Percentiles rank a stretch among this genome's conserved stretches.
Conservation (phyloP, 164 flowering plant species). For the Aristolochia fimbriata region DNA sequence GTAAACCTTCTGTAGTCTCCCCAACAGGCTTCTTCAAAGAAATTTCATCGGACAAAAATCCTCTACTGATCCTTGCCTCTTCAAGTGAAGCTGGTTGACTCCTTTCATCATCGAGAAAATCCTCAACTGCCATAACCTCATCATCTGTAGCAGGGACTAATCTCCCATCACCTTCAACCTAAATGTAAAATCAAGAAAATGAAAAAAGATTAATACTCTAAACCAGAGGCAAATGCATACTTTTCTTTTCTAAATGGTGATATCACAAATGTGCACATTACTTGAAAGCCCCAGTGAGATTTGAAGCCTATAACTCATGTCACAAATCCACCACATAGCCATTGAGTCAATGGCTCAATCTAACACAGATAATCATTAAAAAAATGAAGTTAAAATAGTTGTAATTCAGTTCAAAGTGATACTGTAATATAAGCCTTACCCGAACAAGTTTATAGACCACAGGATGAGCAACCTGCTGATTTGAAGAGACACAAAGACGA, state of each 20-base stretch:
- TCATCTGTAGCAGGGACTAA: constrained; percentile 35
- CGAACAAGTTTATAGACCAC: constrained; percentile 15
- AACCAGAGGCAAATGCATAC: too few species aligned
- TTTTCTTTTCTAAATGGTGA: too few species aligned
- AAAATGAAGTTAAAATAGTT: neutral
- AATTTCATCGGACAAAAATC: constrained; percentile 14
- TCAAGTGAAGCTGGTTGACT: constrained; percentile 21
- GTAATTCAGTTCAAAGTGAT: neutral
- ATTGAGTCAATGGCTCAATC: neutral
- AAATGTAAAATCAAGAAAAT: neutral
- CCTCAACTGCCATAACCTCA: constrained; percentile 77
- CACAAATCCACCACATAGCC: too few species aligned
- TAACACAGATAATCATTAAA: neutral
- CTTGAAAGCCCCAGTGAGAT: too few species aligned
- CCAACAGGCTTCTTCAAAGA: constrained; percentile 19
- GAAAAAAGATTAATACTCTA: too few species aligned
- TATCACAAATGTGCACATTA: too few species aligned
- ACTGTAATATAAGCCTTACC: constrained; percentile 6
- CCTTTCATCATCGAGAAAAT: constrained; percentile 50
- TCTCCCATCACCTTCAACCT: constrained; percentile 51
- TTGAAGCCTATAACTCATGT: too few species aligned
- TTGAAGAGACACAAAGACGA: constrained; percentile 17
- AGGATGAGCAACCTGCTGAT: constrained; percentile 6
- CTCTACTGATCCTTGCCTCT: constrained; percentile 22
- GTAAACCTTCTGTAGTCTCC: constrained; percentile 32